Evolutionary conservation across 768 basidiomycete genomes (phyloP).

Genomic region (Hypsizygus marmoreus): DNA sequence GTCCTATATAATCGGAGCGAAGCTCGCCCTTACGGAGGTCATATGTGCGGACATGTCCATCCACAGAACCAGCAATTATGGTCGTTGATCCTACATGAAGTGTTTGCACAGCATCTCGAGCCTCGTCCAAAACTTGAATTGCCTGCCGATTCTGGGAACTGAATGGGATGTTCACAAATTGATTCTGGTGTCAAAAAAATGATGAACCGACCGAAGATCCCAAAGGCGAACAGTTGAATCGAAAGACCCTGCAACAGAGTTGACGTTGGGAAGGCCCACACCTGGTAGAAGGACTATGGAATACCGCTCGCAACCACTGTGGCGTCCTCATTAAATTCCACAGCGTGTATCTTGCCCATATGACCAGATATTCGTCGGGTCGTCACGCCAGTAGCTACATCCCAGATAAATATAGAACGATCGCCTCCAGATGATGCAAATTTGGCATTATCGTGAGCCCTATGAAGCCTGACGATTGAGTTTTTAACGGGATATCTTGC

Average conservation of each 20-base stretch:
- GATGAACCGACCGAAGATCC: slow-evolving; percentile 75
- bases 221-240: slow-evolving; percentile 90
- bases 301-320: slow-evolving; percentile 86
- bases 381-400: slow-evolving; percentile 86
- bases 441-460: slow-evolving; percentile 90
- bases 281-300: slow-evolving; percentile 12
- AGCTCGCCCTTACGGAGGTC: slow-evolving; percentile 94
- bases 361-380: slow-evolving; percentile 85
- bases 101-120: slow-evolving; percentile 83
- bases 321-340: slow-evolving; percentile 89
- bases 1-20: slow-evolving; percentile 86
- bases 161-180: background rate
- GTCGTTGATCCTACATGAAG: slow-evolving; percentile 66
- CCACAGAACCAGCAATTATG: slow-evolving; percentile 83
- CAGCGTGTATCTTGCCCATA: slow-evolving; percentile 85
- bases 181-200: background rate
- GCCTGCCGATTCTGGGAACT: slow-evolving; percentile 80
- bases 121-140: slow-evolving; percentile 90
- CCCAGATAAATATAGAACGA: slow-evolving; percentile 92
- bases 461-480: slow-evolving; percentile 28
- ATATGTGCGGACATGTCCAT: slow-evolving; percentile 91
- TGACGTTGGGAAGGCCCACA: slow-evolving; percentile 3
- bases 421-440: slow-evolving; percentile 96
- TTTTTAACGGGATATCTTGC: background rate
- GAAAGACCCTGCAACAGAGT: slow-evolving; percentile 69